Percentiles rank a stretch among this genome's conserved stretches.
Evolutionary conservation across 2,329 filamentous ascomycete species (phyloP).

Genomic region (Alternaria ethzedia): DNA sequence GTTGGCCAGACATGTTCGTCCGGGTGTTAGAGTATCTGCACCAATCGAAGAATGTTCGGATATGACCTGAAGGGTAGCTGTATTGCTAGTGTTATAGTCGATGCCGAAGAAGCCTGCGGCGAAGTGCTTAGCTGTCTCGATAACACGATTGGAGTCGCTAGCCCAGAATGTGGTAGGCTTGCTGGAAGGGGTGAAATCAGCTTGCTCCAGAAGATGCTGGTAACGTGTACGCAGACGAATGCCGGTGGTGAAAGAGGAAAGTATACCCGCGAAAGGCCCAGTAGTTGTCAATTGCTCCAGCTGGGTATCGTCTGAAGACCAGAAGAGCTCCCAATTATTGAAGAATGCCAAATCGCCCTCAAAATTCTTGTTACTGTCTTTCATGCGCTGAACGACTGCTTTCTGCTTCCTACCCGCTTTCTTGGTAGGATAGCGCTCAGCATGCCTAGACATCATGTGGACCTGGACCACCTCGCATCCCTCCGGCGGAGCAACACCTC

Average conservation of each 20-base stretch:
- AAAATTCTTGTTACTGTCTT: constrained; percentile 49
- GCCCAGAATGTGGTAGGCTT: constrained; percentile 57
- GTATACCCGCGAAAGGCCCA: constrained; percentile 63
- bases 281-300: constrained; percentile 63
- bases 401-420: constrained; percentile 59
- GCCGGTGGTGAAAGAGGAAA: constrained; percentile 62
- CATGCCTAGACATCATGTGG: constrained; percentile 67
- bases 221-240: constrained; percentile 62
- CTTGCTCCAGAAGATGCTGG: constrained; percentile 50
- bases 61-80: constrained; percentile 56
- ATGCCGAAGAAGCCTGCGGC: constrained; percentile 62
- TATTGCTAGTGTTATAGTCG: constrained; percentile 51
- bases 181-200: constrained; percentile 12
- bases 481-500: constrained; percentile 53
- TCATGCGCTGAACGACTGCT: constrained; percentile 56
- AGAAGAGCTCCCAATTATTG: constrained; percentile 63
- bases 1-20: constrained; percentile 54
- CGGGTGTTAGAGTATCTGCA: constrained; percentile 64
- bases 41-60: constrained; percentile 59
- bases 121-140: constrained; percentile 64
- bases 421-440: constrained; percentile 63
- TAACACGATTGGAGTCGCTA: constrained; percentile 60
- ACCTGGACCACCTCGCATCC: constrained; percentile 62
- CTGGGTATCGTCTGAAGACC: constrained; percentile 47
- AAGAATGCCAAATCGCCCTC: constrained; percentile 61